Base-by-base conservation (phyloP, 2,329 filamentous ascomycete genomes). In the Exophiala aquamarina region DNA sequence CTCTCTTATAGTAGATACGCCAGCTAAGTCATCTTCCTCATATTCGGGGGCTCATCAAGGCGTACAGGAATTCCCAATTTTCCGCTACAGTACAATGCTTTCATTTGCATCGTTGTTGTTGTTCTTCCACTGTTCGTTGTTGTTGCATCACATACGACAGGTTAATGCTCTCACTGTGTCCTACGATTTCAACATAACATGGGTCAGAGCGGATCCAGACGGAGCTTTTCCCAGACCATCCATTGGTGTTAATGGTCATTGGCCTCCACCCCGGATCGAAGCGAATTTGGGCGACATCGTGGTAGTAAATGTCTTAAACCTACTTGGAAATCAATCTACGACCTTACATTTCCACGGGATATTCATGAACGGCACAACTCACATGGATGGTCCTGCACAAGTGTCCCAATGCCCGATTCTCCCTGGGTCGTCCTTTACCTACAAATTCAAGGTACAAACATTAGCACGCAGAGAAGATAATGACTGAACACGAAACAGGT, bases 291-390 rank as follows among this genome's bases (percentile, higher is more conserved):
- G 85, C 10, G 88, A 93, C 57, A 80, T 76, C 1, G 63, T 93
- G 5, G 63, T 87, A 1, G 78, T 90, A 28, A 80, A 87, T 23
- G 73, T 89, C 32, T 69, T 79, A 54, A 92, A 92, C 56, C 72
- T 75, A 13, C 79, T 86, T 1, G 70, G 72, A 10, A 86, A 89
- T 56, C 64, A 79, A 58, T 77, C 75, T 9, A 86, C 83, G 3
- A 78, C 77, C 21, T 72, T 91, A 3, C 87, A 91, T 62, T 91
- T 86, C 63, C 87, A 91, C 56, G 87, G 87, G 9, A 73, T 92
- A 52, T 89, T 81, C 60, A 85, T 89, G 62, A 88, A 88, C 57
- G 85, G 85, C 9, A 87, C 84, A 0, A 87, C 81, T 49, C 74
- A 76, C 42, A 88, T 89, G 84, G 87, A 91, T 59, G 87, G 87